These are phyloP conservation scores for Sarcomyxa edulis DNA, from an alignment of 768 basidiomycete genomes.

Conservation along the genomic window DNA sequence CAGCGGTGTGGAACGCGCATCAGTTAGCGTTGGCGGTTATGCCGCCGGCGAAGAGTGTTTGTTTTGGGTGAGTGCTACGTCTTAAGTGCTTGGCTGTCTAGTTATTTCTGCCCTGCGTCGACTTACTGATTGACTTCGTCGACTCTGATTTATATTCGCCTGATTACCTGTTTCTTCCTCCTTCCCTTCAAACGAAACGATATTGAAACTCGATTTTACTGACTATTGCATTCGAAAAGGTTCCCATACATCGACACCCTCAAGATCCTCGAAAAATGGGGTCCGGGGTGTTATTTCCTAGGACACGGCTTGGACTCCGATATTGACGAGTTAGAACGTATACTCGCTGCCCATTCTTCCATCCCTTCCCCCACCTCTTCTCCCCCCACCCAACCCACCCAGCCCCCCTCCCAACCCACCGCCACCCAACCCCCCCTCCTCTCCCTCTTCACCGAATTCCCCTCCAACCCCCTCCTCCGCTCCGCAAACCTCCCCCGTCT, in stretches of 20 bases:
- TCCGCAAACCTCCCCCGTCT: conserved; percentile 74
- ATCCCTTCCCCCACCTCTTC: conserved; percentile 44
- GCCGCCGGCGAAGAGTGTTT: conserved; percentile 75
- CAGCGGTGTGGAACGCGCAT: conserved; percentile 91
- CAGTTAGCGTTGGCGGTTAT: conserved; percentile 52
- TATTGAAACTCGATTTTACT: not conserved
- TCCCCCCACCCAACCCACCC: conserved; percentile 78
- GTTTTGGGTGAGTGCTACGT: conserved; percentile 72
- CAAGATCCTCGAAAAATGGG: conserved; percentile 94
- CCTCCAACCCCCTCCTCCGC: conserved; percentile 91
- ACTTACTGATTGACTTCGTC: too few relatives aligned
- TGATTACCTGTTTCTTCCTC: too few relatives aligned
- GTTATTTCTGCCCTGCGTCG: too few relatives aligned
- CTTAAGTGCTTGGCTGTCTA: conserved; percentile 1
- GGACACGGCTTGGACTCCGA: conserved; percentile 76
- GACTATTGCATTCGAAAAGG: too few relatives aligned
- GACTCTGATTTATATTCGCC: not conserved
- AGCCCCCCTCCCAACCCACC: conserved; percentile 96
- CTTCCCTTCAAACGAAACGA: too few relatives aligned
- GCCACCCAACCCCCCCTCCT: conserved; percentile 65
- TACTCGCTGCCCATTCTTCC: conserved; percentile 44
- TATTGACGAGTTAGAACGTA: conserved; percentile 62
- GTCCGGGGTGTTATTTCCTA: conserved; percentile 87
- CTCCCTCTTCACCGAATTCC: conserved; percentile 89
- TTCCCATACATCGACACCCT: conserved; percentile 96